Evolutionary conservation across 1,284 basidiomycete species (phyloP), one percentile per base, ranked within the genome.

Genomic region (Cryptococcus deneoformans): DNA sequence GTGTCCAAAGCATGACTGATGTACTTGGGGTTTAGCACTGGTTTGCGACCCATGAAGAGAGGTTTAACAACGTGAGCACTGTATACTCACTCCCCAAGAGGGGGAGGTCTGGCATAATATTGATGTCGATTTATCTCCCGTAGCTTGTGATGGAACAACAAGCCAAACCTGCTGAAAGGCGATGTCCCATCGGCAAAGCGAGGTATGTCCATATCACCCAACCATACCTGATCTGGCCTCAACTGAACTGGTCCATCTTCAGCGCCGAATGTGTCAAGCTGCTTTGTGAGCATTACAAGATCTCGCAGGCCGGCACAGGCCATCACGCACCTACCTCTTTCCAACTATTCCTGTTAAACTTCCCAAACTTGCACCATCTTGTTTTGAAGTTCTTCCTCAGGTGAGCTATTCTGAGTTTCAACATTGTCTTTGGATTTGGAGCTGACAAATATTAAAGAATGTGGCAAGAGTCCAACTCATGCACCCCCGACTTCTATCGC

Each of bases 381-480:
- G 89, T 89, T 1, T 85, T 90, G 35, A 86, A 86, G 56, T 96
- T 97, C 80, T 96, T 96, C 80, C 79, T 93, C 35, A 85, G 91
- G 60, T 78, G 53, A 57, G 71, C 58, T 6, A 9, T 20, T n/a
- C 42, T 35, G 12, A n/a, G 38, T 51, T 20, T 9, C 29, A 29
- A 4, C 5, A 29, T 29, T 29, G 1, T 5, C 29, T 29, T 29
- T 29, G 29, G 29, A 29, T 29, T 29, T 29, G 3, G 29, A 29
- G 29, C 29, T 29, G 29, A 29, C 29, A 29, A 29, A 29, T 29
- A 5, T 9, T 35, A 5, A 49, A 79, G 79, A 38, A 95, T 98
- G 87, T 98, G 93, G 93, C 86, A 84, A 67, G 93, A 97, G 76
- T 92, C 90, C 63, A 88, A 89, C 39, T 91, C 94, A 1, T 86